phyloP scores from a whole-genome alignment of 1,284 basidiomycete genomes.

The Peniophora sp. region DNA sequence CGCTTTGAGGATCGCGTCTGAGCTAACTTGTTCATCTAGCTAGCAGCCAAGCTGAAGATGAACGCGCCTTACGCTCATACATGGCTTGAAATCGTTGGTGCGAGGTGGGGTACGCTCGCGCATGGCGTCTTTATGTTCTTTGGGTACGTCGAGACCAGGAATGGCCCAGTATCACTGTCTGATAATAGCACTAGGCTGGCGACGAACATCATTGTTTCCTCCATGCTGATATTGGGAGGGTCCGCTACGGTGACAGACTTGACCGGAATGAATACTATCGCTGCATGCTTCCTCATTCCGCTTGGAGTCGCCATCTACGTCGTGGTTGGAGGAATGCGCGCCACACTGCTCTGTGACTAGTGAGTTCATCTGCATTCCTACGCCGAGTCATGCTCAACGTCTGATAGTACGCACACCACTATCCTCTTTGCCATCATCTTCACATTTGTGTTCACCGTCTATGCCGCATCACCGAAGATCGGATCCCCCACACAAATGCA shows the following conservation, averaged over 20 bases:
- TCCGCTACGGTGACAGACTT: constrained; percentile 53
- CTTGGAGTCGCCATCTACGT: constrained; percentile 50
- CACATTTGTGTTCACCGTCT: constrained; percentile 61
- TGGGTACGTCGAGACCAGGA: constrained; percentile 25
- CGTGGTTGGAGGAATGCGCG: constrained; percentile 42
- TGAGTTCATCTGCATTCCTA: constrained; percentile 8
- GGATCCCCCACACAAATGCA: constrained; percentile 46
- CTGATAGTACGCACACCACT: constrained; percentile 62
- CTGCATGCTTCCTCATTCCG: constrained; percentile 59
- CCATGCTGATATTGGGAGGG: constrained; percentile 54
- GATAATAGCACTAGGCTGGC: constrained; percentile 28
- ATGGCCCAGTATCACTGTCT: neutral
- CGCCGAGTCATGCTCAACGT: neutral
- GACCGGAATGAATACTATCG: constrained; percentile 48
- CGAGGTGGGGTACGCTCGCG: constrained; percentile 45
- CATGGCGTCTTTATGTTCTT: constrained; percentile 66
- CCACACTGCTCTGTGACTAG: constrained; percentile 34
- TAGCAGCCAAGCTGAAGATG: constrained; percentile 49
- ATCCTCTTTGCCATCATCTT: constrained; percentile 80
- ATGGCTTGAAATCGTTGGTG: constrained; percentile 58
- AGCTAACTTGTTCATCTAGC: constrained; percentile 14
- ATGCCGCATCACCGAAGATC: constrained; percentile 55
- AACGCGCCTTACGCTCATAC: constrained; percentile 55
- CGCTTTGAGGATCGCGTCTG: neutral
- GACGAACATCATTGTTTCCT: constrained; percentile 58